Percentiles rank a stretch among this genome's conserved stretches.
These are phyloP conservation scores for Pythium brachiatum DNA, from an alignment of 352 stramenopile genomes.

Conservation along the genomic window DNA sequence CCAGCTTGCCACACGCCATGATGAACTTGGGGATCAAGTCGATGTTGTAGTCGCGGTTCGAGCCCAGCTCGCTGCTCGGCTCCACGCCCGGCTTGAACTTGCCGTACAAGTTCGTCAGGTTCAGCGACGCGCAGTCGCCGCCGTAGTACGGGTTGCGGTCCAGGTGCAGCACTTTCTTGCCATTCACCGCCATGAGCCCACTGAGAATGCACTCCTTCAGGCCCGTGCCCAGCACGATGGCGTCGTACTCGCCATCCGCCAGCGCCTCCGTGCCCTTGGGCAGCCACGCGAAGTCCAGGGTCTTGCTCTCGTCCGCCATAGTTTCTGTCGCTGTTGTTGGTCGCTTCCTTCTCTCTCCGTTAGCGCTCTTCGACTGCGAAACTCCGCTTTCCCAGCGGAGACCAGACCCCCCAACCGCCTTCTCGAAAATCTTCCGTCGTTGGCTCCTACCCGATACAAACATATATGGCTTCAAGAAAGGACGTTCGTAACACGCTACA, in stretches of 20 bases:
- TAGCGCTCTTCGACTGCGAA: constrained; percentile 2
- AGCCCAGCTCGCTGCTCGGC: constrained; percentile 83
- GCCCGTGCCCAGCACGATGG: constrained; percentile 98
- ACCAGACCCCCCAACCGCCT: constrained; percentile 1
- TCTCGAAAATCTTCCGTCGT: constrained; percentile 23
- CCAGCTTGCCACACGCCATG: constrained; percentile 99
- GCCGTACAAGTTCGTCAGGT: constrained; percentile 97
- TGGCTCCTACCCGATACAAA: neutral
- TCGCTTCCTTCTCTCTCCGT: constrained; percentile 4
- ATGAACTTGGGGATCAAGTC: constrained; percentile 99
- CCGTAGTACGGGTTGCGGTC: constrained; percentile 98
- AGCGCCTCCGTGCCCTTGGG: constrained; percentile 93
- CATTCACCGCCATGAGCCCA: constrained; percentile 93
- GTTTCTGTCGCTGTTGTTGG: constrained; percentile 6
- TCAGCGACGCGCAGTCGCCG: constrained; percentile 97
- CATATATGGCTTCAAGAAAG: constrained; percentile 18
- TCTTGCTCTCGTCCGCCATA: constrained; percentile 63
- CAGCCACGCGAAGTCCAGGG: constrained; percentile 92
- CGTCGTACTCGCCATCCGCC: constrained; percentile 99
- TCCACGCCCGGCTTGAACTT: constrained; percentile 87
- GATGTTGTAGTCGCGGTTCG: constrained; percentile 99
- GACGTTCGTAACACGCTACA: constrained; percentile 23
- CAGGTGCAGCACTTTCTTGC: constrained; percentile 96
- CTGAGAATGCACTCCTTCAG: constrained; percentile 99
- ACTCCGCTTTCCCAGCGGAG: neutral